Evolutionary conservation across 1,139 yeast species (phyloP), one percentile per base, ranked within the genome.

Genomic region (Meyerozyma smithsonii): DNA sequence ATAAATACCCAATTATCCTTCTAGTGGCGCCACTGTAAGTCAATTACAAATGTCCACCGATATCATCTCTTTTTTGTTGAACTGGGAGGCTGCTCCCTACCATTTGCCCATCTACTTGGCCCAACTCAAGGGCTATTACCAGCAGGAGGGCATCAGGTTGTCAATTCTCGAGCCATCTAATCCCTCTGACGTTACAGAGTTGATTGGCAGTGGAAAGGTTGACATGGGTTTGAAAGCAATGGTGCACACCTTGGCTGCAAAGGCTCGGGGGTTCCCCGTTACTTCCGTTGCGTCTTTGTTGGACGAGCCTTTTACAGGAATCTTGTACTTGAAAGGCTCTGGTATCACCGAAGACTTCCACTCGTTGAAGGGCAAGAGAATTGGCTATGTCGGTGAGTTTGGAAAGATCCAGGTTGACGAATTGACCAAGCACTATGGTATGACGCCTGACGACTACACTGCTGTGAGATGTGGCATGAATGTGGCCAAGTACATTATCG

Each of bases 391-490:
- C 35, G 81, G 81, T 25, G 81, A 76, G 50, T 76, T 76, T 51
- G 81, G 81, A 36, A 76, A 76, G 58, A 75, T 76, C 48, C 81
- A 76, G 55, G 59, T 76, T 40, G 81, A 76, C 49, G 81, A 76
- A 52, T 62, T 76, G 50, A 73, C 79, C 47, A 68, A 71, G 47
- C 74, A 74, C 55, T 74, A 69, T 47, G 79, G 79, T 28, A 72
- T 75, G 79, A 66, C 66, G 25, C 79, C 79, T 18, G 62, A 63
- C 32, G 81, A 76, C 53, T 76, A 75, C 55, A 74, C 79, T 39
- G 78, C 81, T n/a, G 77, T 76, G 38, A 66, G 81, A 55, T 74
- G 80, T 49, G 81, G 81, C 38, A 76, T 76, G 81, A 76, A 76
- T 49, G 80, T 76, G 38, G 78, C 81, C 42, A 74, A 73, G 51